Evolutionary conservation across 2,329 filamentous ascomycete species (phyloP).

Genomic region (Calonectria henricotiae): DNA sequence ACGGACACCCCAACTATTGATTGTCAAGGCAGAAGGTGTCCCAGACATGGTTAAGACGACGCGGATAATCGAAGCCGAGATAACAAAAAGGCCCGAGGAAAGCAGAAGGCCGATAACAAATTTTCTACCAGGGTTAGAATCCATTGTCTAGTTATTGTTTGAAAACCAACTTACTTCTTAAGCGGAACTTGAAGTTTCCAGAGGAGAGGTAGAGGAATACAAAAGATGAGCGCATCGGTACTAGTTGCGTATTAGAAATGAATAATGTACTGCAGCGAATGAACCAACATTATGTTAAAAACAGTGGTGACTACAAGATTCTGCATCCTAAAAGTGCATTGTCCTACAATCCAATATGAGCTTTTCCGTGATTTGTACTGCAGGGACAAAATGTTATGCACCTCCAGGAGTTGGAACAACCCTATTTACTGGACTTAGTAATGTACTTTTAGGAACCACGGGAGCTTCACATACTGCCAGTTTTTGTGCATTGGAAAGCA

Average conservation of each 20-base stretch:
- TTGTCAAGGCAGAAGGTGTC: conserved; percentile 45
- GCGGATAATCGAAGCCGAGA: conserved; percentile 48
- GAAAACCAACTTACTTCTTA: conserved; percentile 34
- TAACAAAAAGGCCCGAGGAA: conserved; percentile 51
- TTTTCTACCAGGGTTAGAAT: conserved; percentile 42
- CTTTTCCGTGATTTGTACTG: no score
- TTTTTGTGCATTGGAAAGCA: conserved; percentile 47
- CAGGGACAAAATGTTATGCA: conserved; percentile 3
- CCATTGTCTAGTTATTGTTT: accelerated
- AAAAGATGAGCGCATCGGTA: conserved; percentile 42
- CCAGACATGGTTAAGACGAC: conserved; percentile 46
- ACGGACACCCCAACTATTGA: conserved; percentile 52
- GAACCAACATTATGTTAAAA: conserved; percentile 46
- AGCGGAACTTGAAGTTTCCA: conserved; percentile 48
- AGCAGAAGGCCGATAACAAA: conserved; percentile 49
- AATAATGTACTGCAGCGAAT: not conserved
- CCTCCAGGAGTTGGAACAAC: conserved; percentile 45
- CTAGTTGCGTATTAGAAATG: conserved; percentile 12
- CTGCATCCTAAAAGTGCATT: conserved; percentile 43
- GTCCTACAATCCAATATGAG: conserved; percentile 16
- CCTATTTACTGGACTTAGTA: conserved; percentile 29
- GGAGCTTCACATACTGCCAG: conserved; percentile 44
- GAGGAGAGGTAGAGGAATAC: conserved; percentile 44
- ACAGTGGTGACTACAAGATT: conserved; percentile 46
- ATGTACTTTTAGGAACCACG: accelerated